phyloP scores from a whole-genome alignment of 1,139 yeast genomes.

The Pichia kudriavzevii region DNA sequence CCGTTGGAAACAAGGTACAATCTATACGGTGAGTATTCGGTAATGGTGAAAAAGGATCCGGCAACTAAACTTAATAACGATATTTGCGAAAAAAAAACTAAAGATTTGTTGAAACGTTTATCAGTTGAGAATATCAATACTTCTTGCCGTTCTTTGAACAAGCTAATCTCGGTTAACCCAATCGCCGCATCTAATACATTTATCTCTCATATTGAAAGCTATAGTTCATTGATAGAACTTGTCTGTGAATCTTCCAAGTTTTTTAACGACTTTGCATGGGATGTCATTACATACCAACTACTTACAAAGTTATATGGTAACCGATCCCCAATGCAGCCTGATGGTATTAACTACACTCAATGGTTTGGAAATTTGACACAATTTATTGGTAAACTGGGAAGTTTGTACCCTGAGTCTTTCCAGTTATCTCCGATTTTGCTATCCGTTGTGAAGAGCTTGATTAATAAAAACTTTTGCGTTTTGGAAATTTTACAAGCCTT shows the following conservation, averaged over 20 bases:
- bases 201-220: constrained; percentile 77
- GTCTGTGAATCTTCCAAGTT: constrained; percentile 77
- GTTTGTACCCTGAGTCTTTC: constrained; percentile 40
- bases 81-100: constrained; percentile 75
- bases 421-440: constrained; percentile 50
- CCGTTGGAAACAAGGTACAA: constrained; percentile 63
- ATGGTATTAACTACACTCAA: constrained; percentile 74
- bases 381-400: constrained; percentile 60
- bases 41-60: constrained; percentile 49
- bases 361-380: constrained; percentile 77
- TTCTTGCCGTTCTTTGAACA: constrained; percentile 67
- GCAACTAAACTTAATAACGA: constrained; percentile 55
- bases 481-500: constrained; percentile 64
- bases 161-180: constrained; percentile 79
- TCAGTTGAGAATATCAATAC: constrained; percentile 64
- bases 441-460: constrained; percentile 60
- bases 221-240: constrained; percentile 74
- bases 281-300: constrained; percentile 67
- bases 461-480: constrained; percentile 54
- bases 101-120: constrained; percentile 70
- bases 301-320: constrained; percentile 66
- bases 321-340: constrained; percentile 60
- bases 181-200: constrained; percentile 63
- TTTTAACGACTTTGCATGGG: constrained; percentile 81
- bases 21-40: constrained; percentile 73